Conservation (phyloP, 352 stramenopile species). For the Pythium utonaiense region DNA sequence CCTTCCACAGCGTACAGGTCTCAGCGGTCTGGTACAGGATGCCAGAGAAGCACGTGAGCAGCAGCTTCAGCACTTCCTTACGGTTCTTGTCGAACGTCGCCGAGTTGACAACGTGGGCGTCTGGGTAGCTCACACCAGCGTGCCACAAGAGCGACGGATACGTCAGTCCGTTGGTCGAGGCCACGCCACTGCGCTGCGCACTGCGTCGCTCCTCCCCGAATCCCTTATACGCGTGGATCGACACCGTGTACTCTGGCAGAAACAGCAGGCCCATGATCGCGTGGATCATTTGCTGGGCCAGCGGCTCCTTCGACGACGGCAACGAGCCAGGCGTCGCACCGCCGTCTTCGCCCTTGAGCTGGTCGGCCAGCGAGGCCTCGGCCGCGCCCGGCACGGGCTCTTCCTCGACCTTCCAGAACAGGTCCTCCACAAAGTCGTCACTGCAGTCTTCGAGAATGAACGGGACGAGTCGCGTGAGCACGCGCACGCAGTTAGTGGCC, state of each 20-base stretch:
- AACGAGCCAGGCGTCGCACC: neutral
- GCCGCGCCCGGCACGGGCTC: slow-evolving; percentile 14
- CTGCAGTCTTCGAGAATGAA: slow-evolving; percentile 81
- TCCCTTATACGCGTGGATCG: slow-evolving; percentile 79
- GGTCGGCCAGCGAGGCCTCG: slow-evolving; percentile 33
- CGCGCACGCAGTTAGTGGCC: slow-evolving; percentile 80
- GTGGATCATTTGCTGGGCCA: slow-evolving; percentile 78
- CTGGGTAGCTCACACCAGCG: slow-evolving; percentile 72
- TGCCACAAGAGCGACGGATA: slow-evolving; percentile 82
- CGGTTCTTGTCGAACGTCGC: slow-evolving; percentile 91
- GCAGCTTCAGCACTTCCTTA: slow-evolving; percentile 93
- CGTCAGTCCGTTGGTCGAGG: slow-evolving; percentile 36
- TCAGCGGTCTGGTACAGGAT: slow-evolving; percentile 93
- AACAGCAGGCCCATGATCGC: slow-evolving; percentile 86
- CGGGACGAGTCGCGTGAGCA: slow-evolving; percentile 76
- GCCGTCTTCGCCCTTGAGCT: slow-evolving; percentile 34
- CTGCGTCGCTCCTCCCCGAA: slow-evolving; percentile 74
- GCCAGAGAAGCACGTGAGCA: slow-evolving; percentile 94
- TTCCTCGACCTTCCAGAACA: slow-evolving; percentile 70
- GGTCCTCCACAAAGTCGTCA: slow-evolving; percentile 79
- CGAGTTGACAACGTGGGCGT: slow-evolving; percentile 67
- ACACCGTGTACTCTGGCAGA: slow-evolving; percentile 83
- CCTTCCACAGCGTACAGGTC: slow-evolving; percentile 89
- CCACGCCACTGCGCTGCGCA: slow-evolving; percentile 42
- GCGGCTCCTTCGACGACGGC: slow-evolving; percentile 24